These are phyloP conservation scores for Fusarium bactridioides DNA, from an alignment of 2,329 filamentous ascomycete genomes.

Conservation along the genomic window DNA sequence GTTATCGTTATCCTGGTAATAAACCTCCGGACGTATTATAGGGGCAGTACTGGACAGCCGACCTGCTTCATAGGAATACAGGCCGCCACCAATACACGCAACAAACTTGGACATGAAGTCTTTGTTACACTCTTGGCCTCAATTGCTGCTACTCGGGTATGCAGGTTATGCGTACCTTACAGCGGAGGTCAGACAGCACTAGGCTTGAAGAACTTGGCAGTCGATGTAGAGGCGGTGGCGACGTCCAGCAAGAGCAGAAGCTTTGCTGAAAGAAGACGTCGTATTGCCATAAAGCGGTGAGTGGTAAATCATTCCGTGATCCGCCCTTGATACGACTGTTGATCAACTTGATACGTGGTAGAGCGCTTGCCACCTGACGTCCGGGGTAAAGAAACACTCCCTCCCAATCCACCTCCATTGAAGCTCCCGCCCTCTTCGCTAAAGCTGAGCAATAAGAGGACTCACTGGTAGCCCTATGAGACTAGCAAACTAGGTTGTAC, in stretches of 20 bases:
- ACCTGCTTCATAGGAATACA: neutral
- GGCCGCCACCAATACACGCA: neutral
- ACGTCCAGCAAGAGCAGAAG: neutral
- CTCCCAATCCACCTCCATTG: neutral
- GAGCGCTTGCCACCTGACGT: slow-evolving; percentile 3
- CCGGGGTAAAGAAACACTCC: neutral
- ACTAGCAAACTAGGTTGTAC: neutral
- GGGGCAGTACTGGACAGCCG: neutral
- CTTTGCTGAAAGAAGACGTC: neutral
- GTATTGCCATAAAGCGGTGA: slow-evolving; percentile 24
- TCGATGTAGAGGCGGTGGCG: slow-evolving; percentile 2
- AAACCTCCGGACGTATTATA: neutral
- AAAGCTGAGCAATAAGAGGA: neutral
- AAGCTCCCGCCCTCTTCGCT: neutral
- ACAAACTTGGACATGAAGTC: neutral
- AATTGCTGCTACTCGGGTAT: neutral
- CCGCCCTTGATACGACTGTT: slow-evolving; percentile 18
- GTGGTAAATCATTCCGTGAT: slow-evolving; percentile 18
- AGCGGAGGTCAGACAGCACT: slow-evolving; percentile 5
- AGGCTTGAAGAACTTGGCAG: neutral
- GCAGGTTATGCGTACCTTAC: slow-evolving; percentile 9
- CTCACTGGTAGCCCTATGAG: neutral
- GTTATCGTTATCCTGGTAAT: neutral
- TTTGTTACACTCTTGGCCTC: neutral
- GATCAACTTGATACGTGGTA: slow-evolving; percentile 19